Conservation (phyloP, 108 stramenopile genomes). For the Nitzschia putrida region DNA sequence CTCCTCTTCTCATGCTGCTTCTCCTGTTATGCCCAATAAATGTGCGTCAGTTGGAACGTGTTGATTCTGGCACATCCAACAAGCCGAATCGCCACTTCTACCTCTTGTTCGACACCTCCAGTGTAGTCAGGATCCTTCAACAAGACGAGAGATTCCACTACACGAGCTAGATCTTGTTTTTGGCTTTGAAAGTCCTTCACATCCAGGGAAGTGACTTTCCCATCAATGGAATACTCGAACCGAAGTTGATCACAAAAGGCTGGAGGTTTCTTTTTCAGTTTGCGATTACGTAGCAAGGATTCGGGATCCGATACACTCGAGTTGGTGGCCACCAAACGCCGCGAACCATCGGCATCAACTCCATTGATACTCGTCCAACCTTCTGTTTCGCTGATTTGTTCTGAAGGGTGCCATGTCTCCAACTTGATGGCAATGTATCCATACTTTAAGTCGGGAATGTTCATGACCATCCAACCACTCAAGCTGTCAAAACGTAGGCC, state of each 20-base stretch:
- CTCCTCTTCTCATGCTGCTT: neutral
- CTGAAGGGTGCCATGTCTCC: conserved; percentile 37
- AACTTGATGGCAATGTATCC: conserved; percentile 63
- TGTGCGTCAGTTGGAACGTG: conserved; percentile 43
- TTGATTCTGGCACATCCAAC: conserved; percentile 42
- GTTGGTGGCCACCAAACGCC: neutral
- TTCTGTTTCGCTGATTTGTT: conserved; percentile 2
- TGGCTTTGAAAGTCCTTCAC: conserved; percentile 33
- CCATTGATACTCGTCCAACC: conserved; percentile 38
- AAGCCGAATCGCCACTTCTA: conserved; percentile 60
- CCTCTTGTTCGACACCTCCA: conserved; percentile 39
- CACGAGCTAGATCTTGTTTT: conserved; percentile 17
- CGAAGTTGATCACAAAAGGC: conserved; percentile 36
- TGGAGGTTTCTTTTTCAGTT: conserved; percentile 17
- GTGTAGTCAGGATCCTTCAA: conserved; percentile 47
- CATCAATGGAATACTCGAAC: conserved; percentile 62
- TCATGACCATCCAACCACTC: conserved; percentile 68
- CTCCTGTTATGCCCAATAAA: conserved; percentile 59
- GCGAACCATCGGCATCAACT: neutral
- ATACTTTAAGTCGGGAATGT: conserved; percentile 45
- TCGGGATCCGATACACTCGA: neutral
- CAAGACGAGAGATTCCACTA: conserved; percentile 41
- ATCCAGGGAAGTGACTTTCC: conserved; percentile 31
- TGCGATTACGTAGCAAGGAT: neutral
- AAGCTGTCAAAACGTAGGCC: conserved; percentile 43